Percentiles rank a stretch among this genome's conserved stretches.
These are phyloP conservation scores for Hypoxylon sp. DNA, from an alignment of 2,329 filamentous ascomycete genomes.

Conservation along the genomic window DNA sequence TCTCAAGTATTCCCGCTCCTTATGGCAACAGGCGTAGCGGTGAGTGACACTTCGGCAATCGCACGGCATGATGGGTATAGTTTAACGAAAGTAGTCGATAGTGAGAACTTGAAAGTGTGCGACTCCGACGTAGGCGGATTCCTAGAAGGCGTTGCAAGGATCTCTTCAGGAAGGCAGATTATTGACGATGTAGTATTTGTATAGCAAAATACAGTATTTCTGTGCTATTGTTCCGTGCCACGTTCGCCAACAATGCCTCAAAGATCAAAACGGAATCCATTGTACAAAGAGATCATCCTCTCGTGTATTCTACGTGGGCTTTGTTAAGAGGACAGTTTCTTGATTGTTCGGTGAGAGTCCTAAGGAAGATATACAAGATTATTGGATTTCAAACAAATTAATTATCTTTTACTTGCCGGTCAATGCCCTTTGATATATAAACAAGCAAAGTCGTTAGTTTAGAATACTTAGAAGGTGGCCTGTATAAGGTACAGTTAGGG, in stretches of 20 bases:
- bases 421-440: constrained; percentile 3
- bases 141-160: constrained; percentile 25
- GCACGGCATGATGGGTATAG: constrained; percentile 41
- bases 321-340: constrained; percentile 17
- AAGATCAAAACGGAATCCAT: not conserved
- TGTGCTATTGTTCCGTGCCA: constrained; percentile 26
- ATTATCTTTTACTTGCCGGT: constrained; percentile 7
- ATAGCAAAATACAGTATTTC: not conserved
- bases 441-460: not conserved
- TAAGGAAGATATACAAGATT: not conserved
- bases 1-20: constrained; percentile 38
- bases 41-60: constrained; percentile 41
- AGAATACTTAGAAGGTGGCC: not conserved
- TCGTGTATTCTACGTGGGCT: not conserved
- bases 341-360: not conserved
- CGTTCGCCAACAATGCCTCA: not conserved
- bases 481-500: not conserved
- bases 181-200: constrained; percentile 21
- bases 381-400: not conserved
- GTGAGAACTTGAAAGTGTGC: constrained; percentile 6
- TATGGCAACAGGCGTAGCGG: constrained; percentile 48
- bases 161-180: not conserved
- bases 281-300: constrained; percentile 24
- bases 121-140: constrained; percentile 14
- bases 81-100: constrained; percentile 12